These are phyloP conservation scores for Pseudofabraea citricarpa DNA, from an alignment of 2,329 filamentous ascomycete species.

Conservation along the genomic window DNA sequence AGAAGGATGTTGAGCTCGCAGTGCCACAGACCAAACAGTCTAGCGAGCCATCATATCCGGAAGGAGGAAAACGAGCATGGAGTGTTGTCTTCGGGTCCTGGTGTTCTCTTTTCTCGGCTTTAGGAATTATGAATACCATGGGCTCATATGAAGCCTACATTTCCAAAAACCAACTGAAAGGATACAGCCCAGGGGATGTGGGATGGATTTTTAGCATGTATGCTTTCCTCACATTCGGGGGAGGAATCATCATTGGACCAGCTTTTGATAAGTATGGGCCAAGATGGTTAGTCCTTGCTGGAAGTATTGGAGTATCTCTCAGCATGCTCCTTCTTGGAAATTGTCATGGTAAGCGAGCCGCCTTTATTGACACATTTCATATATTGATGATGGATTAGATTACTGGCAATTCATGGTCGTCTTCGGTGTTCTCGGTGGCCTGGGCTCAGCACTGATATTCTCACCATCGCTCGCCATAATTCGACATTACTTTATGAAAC, in stretches of 20 bases:
- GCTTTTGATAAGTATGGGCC: conserved; percentile 62
- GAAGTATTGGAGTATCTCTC: conserved; percentile 4
- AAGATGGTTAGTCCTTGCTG: conserved; percentile 19
- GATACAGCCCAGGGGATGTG: conserved; percentile 62
- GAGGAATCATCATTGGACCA: conserved; percentile 61
- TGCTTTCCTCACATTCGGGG: conserved; percentile 75
- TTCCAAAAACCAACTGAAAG: conserved; percentile 64
- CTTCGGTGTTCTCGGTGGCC: conserved; percentile 70
- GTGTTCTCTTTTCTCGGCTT: conserved; percentile 65
- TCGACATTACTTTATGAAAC: conserved; percentile 73
- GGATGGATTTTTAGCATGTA: conserved; percentile 90
- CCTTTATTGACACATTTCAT: too few relatives aligned
- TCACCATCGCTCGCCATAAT: conserved; percentile 75
- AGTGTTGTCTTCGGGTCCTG: conserved; percentile 79
- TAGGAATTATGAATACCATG: conserved; percentile 76
- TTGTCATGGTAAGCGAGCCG: conserved; percentile 32
- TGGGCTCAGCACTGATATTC: conserved; percentile 75
- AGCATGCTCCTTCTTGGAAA: conserved; percentile 44
- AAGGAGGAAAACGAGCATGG: conserved; percentile 81
- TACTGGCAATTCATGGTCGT: conserved; percentile 49
- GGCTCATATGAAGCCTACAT: conserved; percentile 38
- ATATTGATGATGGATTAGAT: too few relatives aligned
- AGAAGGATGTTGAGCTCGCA: neutral
- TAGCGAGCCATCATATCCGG: conserved; percentile 47
- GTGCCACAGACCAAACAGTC: neutral